A percentile compares a stretch with the other conserved stretches of the same genome.
Conservation (phyloP, 306 rosid genomes). For the Benincasa hispida region DNA sequence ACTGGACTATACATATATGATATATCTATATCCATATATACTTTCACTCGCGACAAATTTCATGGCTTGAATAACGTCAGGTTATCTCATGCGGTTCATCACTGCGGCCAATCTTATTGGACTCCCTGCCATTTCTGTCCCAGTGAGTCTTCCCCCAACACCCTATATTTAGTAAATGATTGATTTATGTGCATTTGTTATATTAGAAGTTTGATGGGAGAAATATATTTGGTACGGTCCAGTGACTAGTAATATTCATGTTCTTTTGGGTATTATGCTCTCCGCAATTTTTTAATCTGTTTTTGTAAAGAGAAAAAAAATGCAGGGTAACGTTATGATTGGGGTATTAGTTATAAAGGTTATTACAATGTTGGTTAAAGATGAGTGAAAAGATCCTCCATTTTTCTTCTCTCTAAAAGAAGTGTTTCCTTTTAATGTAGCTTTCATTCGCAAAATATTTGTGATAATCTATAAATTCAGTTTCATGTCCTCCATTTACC, state of each 20-base stretch:
- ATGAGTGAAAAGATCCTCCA: not conserved
- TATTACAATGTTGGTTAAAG: not conserved
- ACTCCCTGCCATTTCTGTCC: slow-evolving; percentile 85
- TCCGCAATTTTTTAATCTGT: not conserved
- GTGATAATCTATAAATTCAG: not conserved
- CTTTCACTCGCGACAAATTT: not conserved
- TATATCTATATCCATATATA: not conserved
- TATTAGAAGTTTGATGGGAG: not conserved
- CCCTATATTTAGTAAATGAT: not conserved
- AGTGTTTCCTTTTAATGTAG: not conserved
- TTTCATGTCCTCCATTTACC: not conserved
- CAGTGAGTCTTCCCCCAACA: slow-evolving; percentile 36
- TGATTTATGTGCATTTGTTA: not conserved
- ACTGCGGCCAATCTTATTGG: slow-evolving; percentile 68
- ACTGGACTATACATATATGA: not conserved
- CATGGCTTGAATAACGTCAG: slow-evolving; percentile 24
- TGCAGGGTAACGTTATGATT: not conserved
- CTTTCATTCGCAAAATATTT: not conserved
- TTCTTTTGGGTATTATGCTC: not conserved
- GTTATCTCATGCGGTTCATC: slow-evolving; percentile 71
- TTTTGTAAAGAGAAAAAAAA: not conserved
- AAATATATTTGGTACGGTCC: not conserved
- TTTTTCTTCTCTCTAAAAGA: not conserved
- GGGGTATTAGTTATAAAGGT: not conserved
- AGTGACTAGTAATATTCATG: no score